Evolutionary conservation across 2,329 filamentous ascomycete genomes (phyloP).

Genomic region (Alternaria incomplexa): DNA sequence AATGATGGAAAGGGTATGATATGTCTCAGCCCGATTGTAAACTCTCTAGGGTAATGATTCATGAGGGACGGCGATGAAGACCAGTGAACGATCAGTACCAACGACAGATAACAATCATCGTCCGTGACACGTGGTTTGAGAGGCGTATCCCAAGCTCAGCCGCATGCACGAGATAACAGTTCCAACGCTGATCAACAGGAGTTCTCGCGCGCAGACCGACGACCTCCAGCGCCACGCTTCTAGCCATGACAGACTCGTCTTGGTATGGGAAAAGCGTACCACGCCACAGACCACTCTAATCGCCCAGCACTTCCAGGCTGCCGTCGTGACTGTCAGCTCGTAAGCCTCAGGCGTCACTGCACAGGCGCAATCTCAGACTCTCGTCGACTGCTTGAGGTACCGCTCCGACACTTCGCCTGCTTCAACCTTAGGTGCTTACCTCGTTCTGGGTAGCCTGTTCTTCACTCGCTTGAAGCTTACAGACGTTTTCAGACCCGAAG

Average conservation of each 20-base stretch:
- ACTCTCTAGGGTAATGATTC: neutral
- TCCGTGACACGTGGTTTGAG: neutral
- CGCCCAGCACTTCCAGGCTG: neutral
- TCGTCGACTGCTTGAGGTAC: neutral
- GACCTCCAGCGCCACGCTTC: neutral
- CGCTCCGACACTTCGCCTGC: neutral
- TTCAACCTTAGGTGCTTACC: neutral
- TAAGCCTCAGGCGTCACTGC: neutral
- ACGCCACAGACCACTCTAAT: neutral
- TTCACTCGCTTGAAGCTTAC: neutral
- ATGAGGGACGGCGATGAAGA: neutral
- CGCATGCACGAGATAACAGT: neutral
- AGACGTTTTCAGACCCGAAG: neutral
- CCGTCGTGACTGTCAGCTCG: neutral
- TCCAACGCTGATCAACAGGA: neutral
- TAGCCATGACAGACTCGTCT: neutral
- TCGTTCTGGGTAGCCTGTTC: neutral
- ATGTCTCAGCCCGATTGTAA: neutral
- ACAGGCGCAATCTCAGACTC: neutral
- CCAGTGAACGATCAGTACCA: neutral
- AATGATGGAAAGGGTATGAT: neutral
- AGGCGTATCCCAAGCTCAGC: neutral
- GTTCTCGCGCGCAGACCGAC: neutral
- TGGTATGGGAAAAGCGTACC: neutral
- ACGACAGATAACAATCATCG: neutral